Evolutionary conservation across 352 stramenopile species (phyloP), one percentile per base, ranked within the genome.

Genomic region (Phytopythium delawarense): DNA sequence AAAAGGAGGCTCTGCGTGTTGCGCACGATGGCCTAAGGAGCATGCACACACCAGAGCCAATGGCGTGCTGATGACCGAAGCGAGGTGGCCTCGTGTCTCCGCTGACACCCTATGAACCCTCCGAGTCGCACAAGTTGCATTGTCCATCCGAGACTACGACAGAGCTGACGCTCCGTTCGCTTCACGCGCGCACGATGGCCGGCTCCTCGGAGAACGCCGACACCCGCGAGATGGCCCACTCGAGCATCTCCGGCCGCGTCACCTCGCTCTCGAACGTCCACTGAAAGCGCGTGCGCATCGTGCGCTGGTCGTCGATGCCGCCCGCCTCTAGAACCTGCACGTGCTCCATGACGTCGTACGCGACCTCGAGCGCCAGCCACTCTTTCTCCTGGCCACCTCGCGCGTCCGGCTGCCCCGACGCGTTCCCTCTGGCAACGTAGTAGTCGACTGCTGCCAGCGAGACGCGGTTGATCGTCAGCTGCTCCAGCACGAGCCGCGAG

Each of bases 201-300:
- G 53, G 21, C 9, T 39, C 65, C 34, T 69, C 49, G 1, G n/a
- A 50, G 49, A 86, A 84, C 12, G 75, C 64, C 30, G 68, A 77
- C 4, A 67, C 75, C 0, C 62, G 54, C 4, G 74, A 61, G 53
- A 89, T 83, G 6, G 21, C 59, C 75, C 79, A 89, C 28, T 87
- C 66, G 7, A 84, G 18, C 9, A 66, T 28, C 1, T 72, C 67
- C 0, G 71, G 48, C 0, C 69, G 62, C 11, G 68, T 85, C 48
- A 89, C 76, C 44, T 80, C 72, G 4, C 76, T 71, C 63, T 84
- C 76, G 44, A 88, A 88, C 11, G 75, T 82, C 79, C 79, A 88
- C 53, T 39, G 52, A 61, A 88, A 87, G 35, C 61, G 48, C 53
- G 75, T 85, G 45, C 86, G 74, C 12, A 84, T 70, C 1, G 58